A percentile compares a stretch with the other conserved stretches of the same genome.
Conservation (phyloP, 2,329 filamentous ascomycete genomes). For the Pezicula radicicola region DNA sequence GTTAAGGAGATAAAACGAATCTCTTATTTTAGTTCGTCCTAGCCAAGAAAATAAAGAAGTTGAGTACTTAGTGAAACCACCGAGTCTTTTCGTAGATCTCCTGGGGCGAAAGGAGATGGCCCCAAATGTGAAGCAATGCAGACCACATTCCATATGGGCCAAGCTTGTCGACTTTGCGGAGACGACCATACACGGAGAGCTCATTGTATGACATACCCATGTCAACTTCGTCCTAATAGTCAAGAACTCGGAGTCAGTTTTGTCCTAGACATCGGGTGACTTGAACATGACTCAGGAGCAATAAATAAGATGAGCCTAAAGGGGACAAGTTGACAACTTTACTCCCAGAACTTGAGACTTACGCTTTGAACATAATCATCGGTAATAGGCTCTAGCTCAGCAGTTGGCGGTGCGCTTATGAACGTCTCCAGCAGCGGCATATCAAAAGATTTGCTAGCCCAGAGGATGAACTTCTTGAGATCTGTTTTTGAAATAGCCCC, state of each 20-base stretch:
- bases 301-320: no score
- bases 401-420: slow-evolving; percentile 57
- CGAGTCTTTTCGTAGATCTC: slow-evolving; percentile 45
- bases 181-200: slow-evolving; percentile 39
- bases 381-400: slow-evolving; percentile 65
- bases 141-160: slow-evolving; percentile 46
- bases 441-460: slow-evolving; percentile 54
- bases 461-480: slow-evolving; percentile 69
- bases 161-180: slow-evolving; percentile 43
- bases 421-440: slow-evolving; percentile 66
- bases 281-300: no score
- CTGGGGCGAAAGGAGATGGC: slow-evolving; percentile 32
- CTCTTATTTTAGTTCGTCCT: background rate
- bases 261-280: no score
- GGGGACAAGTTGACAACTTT: no score
- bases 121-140: slow-evolving; percentile 44
- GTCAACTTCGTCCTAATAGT: slow-evolving; percentile 37
- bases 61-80: slow-evolving; percentile 34
- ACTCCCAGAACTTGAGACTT: no score
- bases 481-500: slow-evolving; percentile 67
- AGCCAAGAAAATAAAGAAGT: slow-evolving; percentile 19
- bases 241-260: no score
- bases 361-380: slow-evolving; percentile 48
- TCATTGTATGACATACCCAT: slow-evolving; percentile 53
- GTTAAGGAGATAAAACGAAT: no score